Evolutionary conservation across 2,329 filamentous ascomycete species (phyloP).

Genomic region (Periconia macrospinosa): DNA sequence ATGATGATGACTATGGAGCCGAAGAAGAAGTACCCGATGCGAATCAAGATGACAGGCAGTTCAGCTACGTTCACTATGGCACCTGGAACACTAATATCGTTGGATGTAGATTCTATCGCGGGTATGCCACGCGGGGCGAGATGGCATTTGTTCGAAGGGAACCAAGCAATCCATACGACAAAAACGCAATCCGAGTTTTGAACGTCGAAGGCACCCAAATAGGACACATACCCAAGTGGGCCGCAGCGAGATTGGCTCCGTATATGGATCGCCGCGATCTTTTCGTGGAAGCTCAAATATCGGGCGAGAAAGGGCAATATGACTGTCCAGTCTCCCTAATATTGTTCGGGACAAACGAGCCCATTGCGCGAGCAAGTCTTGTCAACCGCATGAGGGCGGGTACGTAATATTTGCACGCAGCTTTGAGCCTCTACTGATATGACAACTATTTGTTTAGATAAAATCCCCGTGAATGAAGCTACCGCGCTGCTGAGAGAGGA

Average conservation of each 20-base stretch:
- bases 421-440: too few relatives aligned
- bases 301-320: conserved; percentile 65
- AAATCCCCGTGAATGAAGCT: conserved; percentile 53
- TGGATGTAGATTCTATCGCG: conserved; percentile 50
- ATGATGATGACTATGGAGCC: conserved; percentile 24
- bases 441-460: too few relatives aligned
- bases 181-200: conserved; percentile 75
- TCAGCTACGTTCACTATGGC: conserved; percentile 34
- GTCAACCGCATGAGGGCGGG: conserved; percentile 63
- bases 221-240: conserved; percentile 70
- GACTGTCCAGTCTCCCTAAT: conserved; percentile 73
- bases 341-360: conserved; percentile 69
- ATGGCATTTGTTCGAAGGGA: conserved; percentile 56
- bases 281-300: conserved; percentile 69
- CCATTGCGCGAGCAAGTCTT: conserved; percentile 56
- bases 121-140: conserved; percentile 39
- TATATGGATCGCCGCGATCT: conserved; percentile 63
- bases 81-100: conserved; percentile 59
- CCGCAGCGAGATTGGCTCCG: conserved; percentile 71
- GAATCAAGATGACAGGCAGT: conserved; percentile 26
- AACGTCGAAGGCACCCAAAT: conserved; percentile 77
- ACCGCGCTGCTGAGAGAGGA: conserved; percentile 53
- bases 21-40: conserved; percentile 33
- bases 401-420: too few relatives aligned
- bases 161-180: conserved; percentile 59